These are phyloP conservation scores for Melaleuca alternifolia DNA, from an alignment of 345 rosid genomes.

Conservation along the genomic window DNA sequence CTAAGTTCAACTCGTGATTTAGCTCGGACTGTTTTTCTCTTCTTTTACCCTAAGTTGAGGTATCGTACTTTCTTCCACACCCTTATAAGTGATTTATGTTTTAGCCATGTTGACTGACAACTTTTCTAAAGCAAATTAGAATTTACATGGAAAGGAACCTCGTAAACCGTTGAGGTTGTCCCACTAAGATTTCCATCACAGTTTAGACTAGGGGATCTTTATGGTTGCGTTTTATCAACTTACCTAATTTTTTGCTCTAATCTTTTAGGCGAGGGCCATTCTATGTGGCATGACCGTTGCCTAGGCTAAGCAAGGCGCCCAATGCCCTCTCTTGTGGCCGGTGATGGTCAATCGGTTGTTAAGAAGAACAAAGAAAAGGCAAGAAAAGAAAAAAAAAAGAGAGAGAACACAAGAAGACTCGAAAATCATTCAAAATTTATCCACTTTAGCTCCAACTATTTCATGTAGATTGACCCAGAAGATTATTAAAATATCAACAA, in stretches of 20 bases:
- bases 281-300: no score
- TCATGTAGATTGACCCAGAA: no score
- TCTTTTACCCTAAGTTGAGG: neutral
- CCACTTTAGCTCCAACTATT: no score
- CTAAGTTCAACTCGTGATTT: neutral
- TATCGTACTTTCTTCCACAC: neutral
- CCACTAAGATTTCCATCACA: neutral
- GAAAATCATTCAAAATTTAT: no score
- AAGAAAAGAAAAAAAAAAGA: no score
- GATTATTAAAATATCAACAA: no score
- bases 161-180: neutral
- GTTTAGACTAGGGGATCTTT: no score
- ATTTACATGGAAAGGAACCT: fast-evolving
- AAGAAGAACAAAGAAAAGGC: no score
- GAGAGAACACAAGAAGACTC: no score
- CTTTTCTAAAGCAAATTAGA: neutral
- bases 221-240: neutral
- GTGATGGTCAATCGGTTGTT: no score
- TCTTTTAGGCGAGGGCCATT: neutral
- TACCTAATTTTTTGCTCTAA: neutral
- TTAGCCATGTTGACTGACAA: neutral
- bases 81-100: neutral
- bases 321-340: no score
- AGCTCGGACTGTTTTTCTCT: neutral
- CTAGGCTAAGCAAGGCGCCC: no score